Evolutionary conservation across 768 basidiomycete genomes (phyloP).

Genomic region (Rhizopogon sp.): DNA sequence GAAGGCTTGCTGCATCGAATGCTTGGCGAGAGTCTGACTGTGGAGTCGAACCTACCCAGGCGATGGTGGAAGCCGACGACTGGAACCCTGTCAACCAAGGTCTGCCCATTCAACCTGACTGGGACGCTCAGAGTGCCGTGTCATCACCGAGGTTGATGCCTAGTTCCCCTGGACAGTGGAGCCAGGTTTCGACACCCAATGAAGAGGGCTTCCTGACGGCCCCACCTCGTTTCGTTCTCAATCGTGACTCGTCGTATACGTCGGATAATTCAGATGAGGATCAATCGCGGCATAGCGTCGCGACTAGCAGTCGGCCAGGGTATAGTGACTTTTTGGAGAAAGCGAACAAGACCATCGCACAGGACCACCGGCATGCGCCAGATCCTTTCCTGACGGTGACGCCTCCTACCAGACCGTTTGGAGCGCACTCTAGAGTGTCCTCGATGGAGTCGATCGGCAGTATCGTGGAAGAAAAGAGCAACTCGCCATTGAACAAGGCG

Average conservation of each 20-base stretch:
- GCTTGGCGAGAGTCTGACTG: constrained; percentile 80
- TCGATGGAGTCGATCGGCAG: constrained; percentile 91
- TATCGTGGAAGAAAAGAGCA: constrained; percentile 86
- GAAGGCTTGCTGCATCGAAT: constrained; percentile 59
- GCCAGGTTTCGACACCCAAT: constrained; percentile 50
- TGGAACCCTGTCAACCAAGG: constrained; percentile 72
- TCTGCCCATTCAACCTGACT: constrained; percentile 67
- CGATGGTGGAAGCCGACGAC: constrained; percentile 67
- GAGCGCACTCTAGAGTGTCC: constrained; percentile 69
- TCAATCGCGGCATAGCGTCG: constrained; percentile 34
- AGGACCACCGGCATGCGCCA: constrained; percentile 69
- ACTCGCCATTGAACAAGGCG: constrained; percentile 91
- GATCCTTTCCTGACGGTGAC: constrained; percentile 79
- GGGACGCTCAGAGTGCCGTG: constrained; percentile 59
- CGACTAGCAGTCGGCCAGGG: constrained; percentile 30
- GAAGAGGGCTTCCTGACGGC: constrained; percentile 36
- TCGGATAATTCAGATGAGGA: constrained; percentile 65
- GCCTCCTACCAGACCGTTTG: constrained; percentile 72
- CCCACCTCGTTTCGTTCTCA: constrained; percentile 27
- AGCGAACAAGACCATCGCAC: constrained; percentile 79
- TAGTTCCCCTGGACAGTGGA: constrained; percentile 60
- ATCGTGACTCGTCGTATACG: constrained; percentile 15
- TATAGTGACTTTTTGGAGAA: constrained; percentile 81
- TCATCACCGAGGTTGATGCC: constrained; percentile 39
- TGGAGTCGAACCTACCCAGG: constrained; percentile 33